Evolutionary conservation across 768 basidiomycete genomes (phyloP).

Genomic region (Kwoniella heveanensis): DNA sequence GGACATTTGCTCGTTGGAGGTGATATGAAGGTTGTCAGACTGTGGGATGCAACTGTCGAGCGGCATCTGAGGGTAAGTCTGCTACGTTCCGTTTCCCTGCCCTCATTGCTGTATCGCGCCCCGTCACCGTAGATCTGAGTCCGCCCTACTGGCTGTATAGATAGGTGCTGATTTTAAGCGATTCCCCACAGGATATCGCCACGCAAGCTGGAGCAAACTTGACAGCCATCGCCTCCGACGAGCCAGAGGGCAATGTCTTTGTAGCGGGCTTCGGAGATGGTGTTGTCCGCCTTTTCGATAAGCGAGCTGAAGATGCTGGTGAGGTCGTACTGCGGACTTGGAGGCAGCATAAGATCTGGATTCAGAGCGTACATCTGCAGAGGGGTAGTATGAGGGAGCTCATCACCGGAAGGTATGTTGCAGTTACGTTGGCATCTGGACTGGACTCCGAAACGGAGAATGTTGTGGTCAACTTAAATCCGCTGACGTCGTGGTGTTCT

Average conservation of each 20-base stretch:
- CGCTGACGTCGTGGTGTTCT: background rate
- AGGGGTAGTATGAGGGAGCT: constrained; percentile 69
- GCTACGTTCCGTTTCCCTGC: too few relatives aligned
- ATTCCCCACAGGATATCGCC: constrained; percentile 69
- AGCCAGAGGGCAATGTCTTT: constrained; percentile 74
- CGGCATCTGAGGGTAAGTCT: constrained; percentile 44
- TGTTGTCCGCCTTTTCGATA: constrained; percentile 83
- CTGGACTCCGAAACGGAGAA: too few relatives aligned
- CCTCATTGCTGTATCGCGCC: too few relatives aligned
- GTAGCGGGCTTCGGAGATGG: constrained; percentile 93
- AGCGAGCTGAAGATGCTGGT: constrained; percentile 65
- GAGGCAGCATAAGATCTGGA: constrained; percentile 78
- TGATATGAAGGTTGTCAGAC: constrained; percentile 80
- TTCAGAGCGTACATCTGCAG: constrained; percentile 87
- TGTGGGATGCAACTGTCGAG: constrained; percentile 96
- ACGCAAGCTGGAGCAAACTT: constrained; percentile 89
- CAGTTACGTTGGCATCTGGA: too few relatives aligned
- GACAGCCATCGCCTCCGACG: constrained; percentile 79
- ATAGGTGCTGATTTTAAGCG: background rate
- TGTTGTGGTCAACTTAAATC: too few relatives aligned
- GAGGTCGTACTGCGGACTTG: constrained; percentile 80
- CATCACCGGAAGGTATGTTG: constrained; percentile 77
- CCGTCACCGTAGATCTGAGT: too few relatives aligned
- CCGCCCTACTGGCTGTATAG: too few relatives aligned
- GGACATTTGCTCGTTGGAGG: constrained; percentile 88